Base-by-base conservation (phyloP, 2,329 filamentous ascomycete species). In the Fusarium secorum region DNA sequence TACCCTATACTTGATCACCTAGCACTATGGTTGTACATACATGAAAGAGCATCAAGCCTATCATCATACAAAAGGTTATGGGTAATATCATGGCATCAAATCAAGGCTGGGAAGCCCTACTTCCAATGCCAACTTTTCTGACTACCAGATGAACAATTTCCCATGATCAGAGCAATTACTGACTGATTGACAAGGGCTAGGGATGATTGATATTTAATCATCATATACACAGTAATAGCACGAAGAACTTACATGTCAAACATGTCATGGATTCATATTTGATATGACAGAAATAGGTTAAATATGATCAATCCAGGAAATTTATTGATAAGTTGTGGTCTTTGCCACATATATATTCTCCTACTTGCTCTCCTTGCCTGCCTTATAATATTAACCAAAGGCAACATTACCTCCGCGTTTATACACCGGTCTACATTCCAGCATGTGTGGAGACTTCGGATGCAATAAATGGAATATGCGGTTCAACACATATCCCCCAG, bases 391-490 rank as follows among this genome's bases (percentile, higher is more conserved):
- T 26, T 13, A 45, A 28, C 11, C 17, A 41, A 44, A 30, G 45
- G 51, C 64, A 63, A 36, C 52, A 67, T 68, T 67, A 56, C 39
- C 28, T 52, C 64, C 56, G 20, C 63, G 30, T 63, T 51, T 56
- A 36, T 30, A 30, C 11, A 35, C 56, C 54, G 28, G 38, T 44
- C 32, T 32, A 45, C 38, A 42, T 28, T 36, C 36, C 33, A 56
- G n/a, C 28, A 13, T 22, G 18, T 49, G 30, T 45, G 42, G 42
- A 56, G n/a, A 24, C 42, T 17, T 15, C 11, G 51, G 46, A 28
- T 33, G 20, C 30, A 59, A 33, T 15, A 49, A 18, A 22, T 41
- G 39, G 35, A 13, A 63, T 44, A 39, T 32, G 18, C 56, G 36
- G 35, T 18, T 32, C 35, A 48, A 18, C 42, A 66, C 24, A 46